These are phyloP conservation scores for Terana coerulea DNA, from an alignment of 768 basidiomycete genomes.

Conservation along the genomic window DNA sequence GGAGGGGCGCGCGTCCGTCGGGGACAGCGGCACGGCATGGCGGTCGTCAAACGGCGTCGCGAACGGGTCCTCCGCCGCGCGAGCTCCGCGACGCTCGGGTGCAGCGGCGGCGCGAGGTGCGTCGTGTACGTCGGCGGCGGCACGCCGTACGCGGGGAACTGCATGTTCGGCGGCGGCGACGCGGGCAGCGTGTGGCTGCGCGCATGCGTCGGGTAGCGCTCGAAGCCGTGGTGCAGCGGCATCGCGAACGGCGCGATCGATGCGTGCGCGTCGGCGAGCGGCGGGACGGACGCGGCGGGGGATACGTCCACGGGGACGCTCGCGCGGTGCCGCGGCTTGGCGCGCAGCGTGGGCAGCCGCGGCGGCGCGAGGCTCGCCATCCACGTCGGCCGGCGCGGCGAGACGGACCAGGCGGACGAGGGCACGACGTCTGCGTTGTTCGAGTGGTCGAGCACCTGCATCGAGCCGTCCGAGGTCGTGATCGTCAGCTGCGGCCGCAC, in stretches of 20 bases:
- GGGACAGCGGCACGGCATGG: conserved; percentile 31
- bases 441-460: conserved; percentile 27
- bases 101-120: conserved; percentile 16
- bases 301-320: conserved; percentile 15
- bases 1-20: neutral
- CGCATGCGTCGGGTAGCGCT: conserved; percentile 11
- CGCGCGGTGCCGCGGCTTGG: conserved; percentile 9
- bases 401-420: conserved; percentile 29
- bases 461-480: conserved; percentile 28
- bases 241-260: conserved; percentile 28
- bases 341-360: conserved; percentile 14
- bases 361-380: conserved; percentile 13
- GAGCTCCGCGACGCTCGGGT: conserved; percentile 33
- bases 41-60: conserved; percentile 81
- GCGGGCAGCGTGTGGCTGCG: conserved; percentile 16
- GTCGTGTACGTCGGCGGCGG: conserved; percentile 22
- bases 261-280: conserved; percentile 17
- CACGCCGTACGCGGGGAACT: conserved; percentile 23
- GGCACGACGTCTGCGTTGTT: conserved; percentile 23
- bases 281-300: conserved; percentile 2
- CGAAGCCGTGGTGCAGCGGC: conserved; percentile 42
- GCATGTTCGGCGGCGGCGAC: conserved; percentile 16
- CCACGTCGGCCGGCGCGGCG: conserved; percentile 28
- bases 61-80: conserved; percentile 50
- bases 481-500: conserved; percentile 11